Evolutionary conservation across 1,139 yeast species (phyloP).

Genomic region (Blastobotrys capitulatus): DNA sequence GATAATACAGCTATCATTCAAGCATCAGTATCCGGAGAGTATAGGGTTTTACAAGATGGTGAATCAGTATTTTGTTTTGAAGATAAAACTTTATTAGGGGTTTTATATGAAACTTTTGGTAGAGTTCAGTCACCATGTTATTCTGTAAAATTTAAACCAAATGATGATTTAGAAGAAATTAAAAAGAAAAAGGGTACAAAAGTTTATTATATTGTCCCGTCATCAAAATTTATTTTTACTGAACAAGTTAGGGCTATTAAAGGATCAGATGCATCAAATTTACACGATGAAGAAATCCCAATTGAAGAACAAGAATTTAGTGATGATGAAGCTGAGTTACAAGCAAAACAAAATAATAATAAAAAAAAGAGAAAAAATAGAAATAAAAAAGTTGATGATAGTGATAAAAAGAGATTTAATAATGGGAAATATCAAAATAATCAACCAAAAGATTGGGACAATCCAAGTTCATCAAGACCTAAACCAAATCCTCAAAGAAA

Average conservation of each 20-base stretch:
- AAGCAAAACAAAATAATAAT: conserved; percentile 54
- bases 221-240: conserved; percentile 73
- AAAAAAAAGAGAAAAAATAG: conserved; percentile 28
- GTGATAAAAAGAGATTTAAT: conserved; percentile 12
- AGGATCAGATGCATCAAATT: conserved; percentile 93
- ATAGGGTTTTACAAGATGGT: conserved; percentile 65
- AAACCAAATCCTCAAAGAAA: neutral
- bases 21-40: conserved; percentile 80
- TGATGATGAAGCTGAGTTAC: conserved; percentile 78
- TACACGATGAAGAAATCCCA: conserved; percentile 90
- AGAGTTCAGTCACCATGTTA: conserved; percentile 80
- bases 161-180: conserved; percentile 45
- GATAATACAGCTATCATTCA: conserved; percentile 68
- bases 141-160: conserved; percentile 63
- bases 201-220: conserved; percentile 75
- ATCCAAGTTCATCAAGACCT: conserved; percentile 2
- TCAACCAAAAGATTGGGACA: conserved; percentile 12
- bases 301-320: conserved; percentile 92
- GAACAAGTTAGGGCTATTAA: conserved; percentile 61
- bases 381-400: conserved; percentile 9
- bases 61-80: conserved; percentile 75
- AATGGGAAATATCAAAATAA: neutral
- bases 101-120: conserved; percentile 86
- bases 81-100: conserved; percentile 71
- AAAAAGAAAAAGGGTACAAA: conserved; percentile 48